Conservation (phyloP, 441 rosid species). For the Brassica balearica region DNA sequence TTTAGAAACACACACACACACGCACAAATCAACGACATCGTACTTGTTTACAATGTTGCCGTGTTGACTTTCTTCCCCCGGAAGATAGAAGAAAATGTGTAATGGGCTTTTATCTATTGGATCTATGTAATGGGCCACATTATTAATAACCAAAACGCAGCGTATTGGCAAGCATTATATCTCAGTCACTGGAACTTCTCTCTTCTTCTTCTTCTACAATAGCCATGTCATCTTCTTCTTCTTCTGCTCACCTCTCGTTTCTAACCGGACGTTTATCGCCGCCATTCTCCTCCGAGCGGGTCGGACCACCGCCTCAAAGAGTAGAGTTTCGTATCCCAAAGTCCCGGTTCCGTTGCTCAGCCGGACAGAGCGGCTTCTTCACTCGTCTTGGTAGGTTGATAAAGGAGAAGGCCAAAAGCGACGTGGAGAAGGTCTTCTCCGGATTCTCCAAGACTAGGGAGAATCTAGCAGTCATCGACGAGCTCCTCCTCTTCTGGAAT, state of each 20-base stretch:
- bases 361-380: constrained; percentile 90
- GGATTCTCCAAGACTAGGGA: constrained; percentile 94
- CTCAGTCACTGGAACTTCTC: not conserved
- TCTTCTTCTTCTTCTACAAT: not conserved
- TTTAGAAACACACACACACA: not conserved
- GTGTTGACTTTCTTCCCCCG: constrained; percentile 27
- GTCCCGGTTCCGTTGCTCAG: constrained; percentile 59
- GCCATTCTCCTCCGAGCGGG: constrained; percentile 26
- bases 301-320: constrained; percentile 2
- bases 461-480: constrained; percentile 88
- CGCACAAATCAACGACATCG: not conserved
- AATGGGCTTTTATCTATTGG: no score
- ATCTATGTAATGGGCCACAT: not conserved
- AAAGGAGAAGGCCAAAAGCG: constrained; percentile 91
- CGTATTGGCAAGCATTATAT: constrained; percentile 27
- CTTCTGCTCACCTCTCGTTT: constrained; percentile 59
- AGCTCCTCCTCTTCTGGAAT: constrained; percentile 93
- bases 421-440: constrained; percentile 83
- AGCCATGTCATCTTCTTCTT: constrained; percentile 49
- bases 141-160: constrained; percentile 5
- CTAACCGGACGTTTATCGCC: constrained; percentile 45
- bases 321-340: constrained; percentile 20
- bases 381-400: constrained; percentile 82
- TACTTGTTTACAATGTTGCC: not conserved
- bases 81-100: not conserved